Evolutionary conservation across 305 asterid species (phyloP).

Genomic region (Rubia peregrina): DNA sequence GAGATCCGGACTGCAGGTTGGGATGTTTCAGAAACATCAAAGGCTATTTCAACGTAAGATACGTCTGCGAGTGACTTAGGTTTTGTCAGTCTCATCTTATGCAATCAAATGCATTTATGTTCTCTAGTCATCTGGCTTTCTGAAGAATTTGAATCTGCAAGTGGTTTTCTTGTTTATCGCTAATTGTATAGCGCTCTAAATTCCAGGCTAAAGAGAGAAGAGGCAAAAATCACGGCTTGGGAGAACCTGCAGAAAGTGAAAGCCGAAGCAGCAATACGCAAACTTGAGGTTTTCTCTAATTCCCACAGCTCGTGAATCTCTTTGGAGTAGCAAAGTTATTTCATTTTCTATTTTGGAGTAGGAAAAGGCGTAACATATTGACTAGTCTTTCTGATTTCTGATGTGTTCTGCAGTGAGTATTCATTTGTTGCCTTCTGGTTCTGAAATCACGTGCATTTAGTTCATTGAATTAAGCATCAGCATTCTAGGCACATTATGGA

Average conservation of each 20-base stretch:
- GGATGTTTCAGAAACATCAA: constrained; percentile 59
- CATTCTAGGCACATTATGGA: not conserved
- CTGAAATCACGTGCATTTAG: not conserved
- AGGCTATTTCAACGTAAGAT: constrained; percentile 56
- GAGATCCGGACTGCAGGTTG: constrained; percentile 48
- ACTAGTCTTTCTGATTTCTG: not conserved
- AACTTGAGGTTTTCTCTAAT: constrained; percentile 60
- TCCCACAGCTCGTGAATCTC: constrained; percentile 9
- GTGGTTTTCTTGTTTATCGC: too few species aligned
- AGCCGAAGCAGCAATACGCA: constrained; percentile 88
- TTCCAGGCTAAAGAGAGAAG: constrained; percentile 71
- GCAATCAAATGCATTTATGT: too few species aligned
- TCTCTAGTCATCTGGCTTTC: too few species aligned
- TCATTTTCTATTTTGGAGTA: too few species aligned
- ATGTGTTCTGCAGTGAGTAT: not conserved
- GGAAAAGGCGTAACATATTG: too few species aligned
- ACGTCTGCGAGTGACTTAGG: not conserved
- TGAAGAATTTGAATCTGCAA: too few species aligned
- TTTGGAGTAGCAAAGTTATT: not conserved
- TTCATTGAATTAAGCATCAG: not conserved
- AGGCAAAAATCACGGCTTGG: constrained; percentile 85
- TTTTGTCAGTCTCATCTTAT: too few species aligned
- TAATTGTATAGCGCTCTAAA: constrained; percentile 4
- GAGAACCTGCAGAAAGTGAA: constrained; percentile 94
- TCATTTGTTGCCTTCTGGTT: not conserved